A percentile compares a stretch with the other conserved stretches of the same genome.
These are phyloP conservation scores for Leccinellum luteum DNA, from an alignment of 768 basidiomycete genomes.

Conservation along the genomic window DNA sequence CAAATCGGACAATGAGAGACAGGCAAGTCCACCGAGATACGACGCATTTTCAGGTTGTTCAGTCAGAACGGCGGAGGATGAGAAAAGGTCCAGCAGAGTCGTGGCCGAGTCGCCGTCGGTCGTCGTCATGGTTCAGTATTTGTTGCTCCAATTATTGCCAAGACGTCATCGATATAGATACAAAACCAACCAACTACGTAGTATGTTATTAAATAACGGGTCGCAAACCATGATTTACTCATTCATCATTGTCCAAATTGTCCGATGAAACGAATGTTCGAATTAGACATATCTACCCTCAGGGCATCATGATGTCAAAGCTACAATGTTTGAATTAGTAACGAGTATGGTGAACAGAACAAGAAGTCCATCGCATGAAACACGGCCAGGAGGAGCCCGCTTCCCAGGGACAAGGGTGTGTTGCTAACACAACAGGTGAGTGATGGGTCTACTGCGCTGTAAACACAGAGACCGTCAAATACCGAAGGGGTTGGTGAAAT, in stretches of 20 bases:
- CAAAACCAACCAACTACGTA: slow-evolving; percentile 4
- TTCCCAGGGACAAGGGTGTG: neutral
- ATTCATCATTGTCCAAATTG: neutral
- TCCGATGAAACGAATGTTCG: neutral
- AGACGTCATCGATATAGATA: slow-evolving; percentile 17
- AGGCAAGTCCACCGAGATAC: slow-evolving; percentile 67
- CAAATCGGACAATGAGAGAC: slow-evolving; percentile 66
- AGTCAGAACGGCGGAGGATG: slow-evolving; percentile 12
- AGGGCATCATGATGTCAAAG: no score
- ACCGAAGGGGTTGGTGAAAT: slow-evolving; percentile 10
- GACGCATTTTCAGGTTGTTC: slow-evolving; percentile 28
- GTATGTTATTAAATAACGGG: neutral
- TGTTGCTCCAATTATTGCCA: neutral
- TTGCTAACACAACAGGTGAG: slow-evolving; percentile 19
- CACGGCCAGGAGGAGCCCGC: neutral
- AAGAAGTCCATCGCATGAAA: neutral
- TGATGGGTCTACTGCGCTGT: slow-evolving; percentile 20
- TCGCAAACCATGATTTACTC: neutral
- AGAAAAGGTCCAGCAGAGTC: slow-evolving; percentile 27
- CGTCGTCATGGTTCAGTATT: slow-evolving; percentile 16
- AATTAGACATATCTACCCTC: slow-evolving; percentile 1
- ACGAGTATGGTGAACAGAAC: slow-evolving; percentile 2
- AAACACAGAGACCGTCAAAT: slow-evolving; percentile 9
- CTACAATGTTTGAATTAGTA: slow-evolving; percentile 17
- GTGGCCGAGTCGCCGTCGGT: slow-evolving; percentile 22